Evolutionary conservation across 2,329 filamentous ascomycete genomes (phyloP).

Genomic region (Pezicula neosporulosa): DNA sequence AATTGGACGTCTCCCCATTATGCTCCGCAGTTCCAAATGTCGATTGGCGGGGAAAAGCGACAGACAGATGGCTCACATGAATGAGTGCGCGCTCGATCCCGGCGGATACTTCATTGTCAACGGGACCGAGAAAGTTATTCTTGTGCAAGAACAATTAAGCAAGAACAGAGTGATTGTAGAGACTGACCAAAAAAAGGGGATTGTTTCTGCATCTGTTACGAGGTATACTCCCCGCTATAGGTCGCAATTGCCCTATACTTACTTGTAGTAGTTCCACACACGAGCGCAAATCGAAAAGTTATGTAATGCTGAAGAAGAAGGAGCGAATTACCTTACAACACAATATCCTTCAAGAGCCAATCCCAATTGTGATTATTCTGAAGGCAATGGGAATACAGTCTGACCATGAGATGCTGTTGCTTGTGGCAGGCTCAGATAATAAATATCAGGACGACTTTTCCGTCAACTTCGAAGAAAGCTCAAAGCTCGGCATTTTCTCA

Average conservation of each 20-base stretch:
- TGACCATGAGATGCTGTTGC: slow-evolving; percentile 89
- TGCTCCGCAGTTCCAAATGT: slow-evolving; percentile 95
- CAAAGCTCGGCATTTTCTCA: slow-evolving; percentile 80
- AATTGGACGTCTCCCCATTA: slow-evolving; percentile 90
- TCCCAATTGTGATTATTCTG: slow-evolving; percentile 91
- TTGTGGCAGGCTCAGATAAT: slow-evolving; percentile 84
- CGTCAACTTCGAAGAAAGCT: slow-evolving; percentile 91
- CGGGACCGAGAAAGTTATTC: slow-evolving; percentile 96
- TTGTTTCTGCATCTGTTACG: slow-evolving; percentile 93
- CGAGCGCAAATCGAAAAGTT: slow-evolving; percentile 96
- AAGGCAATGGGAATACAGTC: slow-evolving; percentile 93
- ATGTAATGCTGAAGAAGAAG: slow-evolving; percentile 94
- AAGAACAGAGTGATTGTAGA: slow-evolving; percentile 99
- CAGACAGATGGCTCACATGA: slow-evolving; percentile 83
- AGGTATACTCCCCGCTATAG: slow-evolving; percentile 34
- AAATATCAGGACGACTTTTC: slow-evolving; percentile 93
- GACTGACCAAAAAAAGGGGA: slow-evolving; percentile 83
- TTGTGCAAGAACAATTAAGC: slow-evolving; percentile 97
- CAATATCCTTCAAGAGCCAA: slow-evolving; percentile 87
- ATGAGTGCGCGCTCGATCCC: slow-evolving; percentile 93
- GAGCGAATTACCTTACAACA: slow-evolving; percentile 86
- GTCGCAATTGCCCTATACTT: slow-evolving; percentile 4
- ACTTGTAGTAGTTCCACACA: slow-evolving; percentile 73
- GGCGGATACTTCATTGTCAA: slow-evolving; percentile 98
- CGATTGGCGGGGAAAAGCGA: slow-evolving; percentile 81